phyloP scores from a whole-genome alignment of 1,139 yeast genomes.

The Kluyveromyces marxianus region DNA sequence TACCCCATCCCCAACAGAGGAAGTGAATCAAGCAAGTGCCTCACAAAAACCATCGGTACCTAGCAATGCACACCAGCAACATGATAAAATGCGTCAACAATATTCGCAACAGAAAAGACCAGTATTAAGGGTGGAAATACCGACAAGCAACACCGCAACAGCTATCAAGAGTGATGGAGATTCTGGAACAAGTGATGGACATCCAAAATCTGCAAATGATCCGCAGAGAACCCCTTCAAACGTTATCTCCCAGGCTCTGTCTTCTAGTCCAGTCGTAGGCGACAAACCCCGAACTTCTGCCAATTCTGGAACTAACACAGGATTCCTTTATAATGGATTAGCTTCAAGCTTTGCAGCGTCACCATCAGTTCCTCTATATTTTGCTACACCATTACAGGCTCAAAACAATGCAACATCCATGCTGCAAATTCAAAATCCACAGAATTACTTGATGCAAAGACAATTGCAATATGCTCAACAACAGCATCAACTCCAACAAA shows the following conservation, averaged over 20 bases:
- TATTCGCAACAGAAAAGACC: conserved; percentile 12
- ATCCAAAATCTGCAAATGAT: conserved; percentile 9
- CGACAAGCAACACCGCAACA: conserved; percentile 12
- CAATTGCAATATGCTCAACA: conserved; percentile 14
- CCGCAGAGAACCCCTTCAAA: conserved; percentile 10
- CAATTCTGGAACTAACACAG: conserved; percentile 6
- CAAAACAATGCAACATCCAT: conserved; percentile 2
- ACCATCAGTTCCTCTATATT: conserved; percentile 15
- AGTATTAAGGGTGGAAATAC: conserved; percentile 22
- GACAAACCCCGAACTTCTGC: conserved; percentile 8
- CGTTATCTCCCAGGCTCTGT: conserved; percentile 5
- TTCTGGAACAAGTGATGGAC: conserved; percentile 11
- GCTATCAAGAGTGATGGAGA: conserved; percentile 14
- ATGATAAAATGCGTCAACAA: not conserved
- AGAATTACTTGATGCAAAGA: conserved; percentile 11
- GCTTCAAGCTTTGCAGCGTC: conserved; percentile 14
- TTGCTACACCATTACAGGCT: conserved; percentile 16
- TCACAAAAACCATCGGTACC: not conserved
- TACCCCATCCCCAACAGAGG: conserved; percentile 5
- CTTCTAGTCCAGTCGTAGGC: conserved; percentile 6
- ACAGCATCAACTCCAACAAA: conserved; percentile 13
- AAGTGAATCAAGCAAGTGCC: not conserved
- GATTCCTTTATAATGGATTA: conserved; percentile 10
- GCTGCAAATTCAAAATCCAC: conserved; percentile 7
- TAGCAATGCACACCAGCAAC: too few species aligned